phyloP scores from a whole-genome alignment of 2,329 filamentous ascomycete species.

The Diaporthe capsici region DNA sequence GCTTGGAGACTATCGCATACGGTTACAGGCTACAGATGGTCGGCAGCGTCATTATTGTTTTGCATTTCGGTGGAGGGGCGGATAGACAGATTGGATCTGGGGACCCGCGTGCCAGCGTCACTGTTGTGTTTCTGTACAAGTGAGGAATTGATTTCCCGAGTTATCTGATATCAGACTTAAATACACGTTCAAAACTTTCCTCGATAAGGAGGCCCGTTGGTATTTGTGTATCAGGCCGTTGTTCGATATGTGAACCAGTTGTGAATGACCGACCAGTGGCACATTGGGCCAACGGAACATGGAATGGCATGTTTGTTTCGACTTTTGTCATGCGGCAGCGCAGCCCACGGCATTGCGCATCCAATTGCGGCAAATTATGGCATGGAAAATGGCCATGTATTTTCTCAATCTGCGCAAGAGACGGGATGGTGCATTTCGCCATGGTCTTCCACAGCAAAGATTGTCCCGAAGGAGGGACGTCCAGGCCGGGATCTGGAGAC shows the following conservation, averaged over 20 bases:
- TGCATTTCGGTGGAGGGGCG: conserved; percentile 24
- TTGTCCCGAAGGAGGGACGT: neutral
- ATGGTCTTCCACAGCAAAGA: neutral
- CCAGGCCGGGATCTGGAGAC: neutral
- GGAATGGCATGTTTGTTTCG: neutral
- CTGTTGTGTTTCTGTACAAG: neutral
- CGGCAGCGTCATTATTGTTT: conserved; percentile 22
- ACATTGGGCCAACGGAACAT: too few species aligned
- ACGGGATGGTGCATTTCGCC: too few species aligned
- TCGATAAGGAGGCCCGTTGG: neutral
- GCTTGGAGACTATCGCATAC: conserved; percentile 18
- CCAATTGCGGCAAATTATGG: neutral
- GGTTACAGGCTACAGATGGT: conserved; percentile 16
- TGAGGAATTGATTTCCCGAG: neutral
- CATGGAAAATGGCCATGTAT: fast-evolving
- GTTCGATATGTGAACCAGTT: neutral
- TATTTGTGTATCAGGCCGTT: neutral
- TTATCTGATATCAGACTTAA: neutral
- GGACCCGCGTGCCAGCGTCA: conserved; percentile 15
- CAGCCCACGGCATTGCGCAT: neutral
- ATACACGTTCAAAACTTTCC: conserved; percentile 7
- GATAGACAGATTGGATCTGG: conserved; percentile 30
- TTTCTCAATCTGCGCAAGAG: neutral
- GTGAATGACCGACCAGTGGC: too few species aligned
- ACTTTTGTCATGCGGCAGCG: neutral